phyloP scores from a whole-genome alignment of 129 eudicot species.

The Centrapalus pauciflorus region DNA sequence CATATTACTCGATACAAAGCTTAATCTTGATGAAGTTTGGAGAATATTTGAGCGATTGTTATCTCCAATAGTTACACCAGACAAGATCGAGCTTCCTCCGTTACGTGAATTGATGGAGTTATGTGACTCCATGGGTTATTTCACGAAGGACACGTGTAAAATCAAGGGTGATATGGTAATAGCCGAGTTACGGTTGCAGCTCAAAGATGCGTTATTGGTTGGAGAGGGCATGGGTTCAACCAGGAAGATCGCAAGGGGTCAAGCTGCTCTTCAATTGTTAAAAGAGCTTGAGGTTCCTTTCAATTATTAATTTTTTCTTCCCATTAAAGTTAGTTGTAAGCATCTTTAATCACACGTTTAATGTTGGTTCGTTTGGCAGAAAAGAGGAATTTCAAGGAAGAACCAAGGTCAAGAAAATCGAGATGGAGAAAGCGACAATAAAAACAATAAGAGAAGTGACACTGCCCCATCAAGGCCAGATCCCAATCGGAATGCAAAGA shows the following conservation, averaged over 20 bases:
- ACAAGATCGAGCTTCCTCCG: slow-evolving; percentile 88
- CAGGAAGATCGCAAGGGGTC: slow-evolving; percentile 71
- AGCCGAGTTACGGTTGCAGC: slow-evolving; percentile 64
- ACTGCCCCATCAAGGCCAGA: neutral
- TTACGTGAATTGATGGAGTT: slow-evolving; percentile 67
- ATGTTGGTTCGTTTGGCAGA: slow-evolving; percentile 35
- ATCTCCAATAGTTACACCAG: slow-evolving; percentile 92
- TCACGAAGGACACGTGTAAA: slow-evolving; percentile 41
- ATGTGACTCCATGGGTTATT: slow-evolving; percentile 87
- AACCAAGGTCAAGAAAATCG: slow-evolving; percentile 24
- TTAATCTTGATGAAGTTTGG: slow-evolving; percentile 79
- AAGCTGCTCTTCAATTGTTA: slow-evolving; percentile 69
- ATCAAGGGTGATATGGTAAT: slow-evolving; percentile 34
- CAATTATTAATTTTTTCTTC: neutral
- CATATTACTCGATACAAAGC: slow-evolving; percentile 65
- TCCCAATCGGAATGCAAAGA: slow-evolving; percentile 34
- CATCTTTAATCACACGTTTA: neutral
- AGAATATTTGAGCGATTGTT: slow-evolving; percentile 59
- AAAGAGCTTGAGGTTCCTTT: slow-evolving; percentile 52
- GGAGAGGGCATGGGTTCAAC: slow-evolving; percentile 55
- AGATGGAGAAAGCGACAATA: slow-evolving; percentile 6
- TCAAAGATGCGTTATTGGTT: slow-evolving; percentile 48
- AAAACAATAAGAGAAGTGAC: slow-evolving; percentile 1
- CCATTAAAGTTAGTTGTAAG: no score
- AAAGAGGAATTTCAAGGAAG: slow-evolving; percentile 55